Evolutionary conservation across 768 basidiomycete species (phyloP).

Genomic region (Macrolepiota fuliginosa): DNA sequence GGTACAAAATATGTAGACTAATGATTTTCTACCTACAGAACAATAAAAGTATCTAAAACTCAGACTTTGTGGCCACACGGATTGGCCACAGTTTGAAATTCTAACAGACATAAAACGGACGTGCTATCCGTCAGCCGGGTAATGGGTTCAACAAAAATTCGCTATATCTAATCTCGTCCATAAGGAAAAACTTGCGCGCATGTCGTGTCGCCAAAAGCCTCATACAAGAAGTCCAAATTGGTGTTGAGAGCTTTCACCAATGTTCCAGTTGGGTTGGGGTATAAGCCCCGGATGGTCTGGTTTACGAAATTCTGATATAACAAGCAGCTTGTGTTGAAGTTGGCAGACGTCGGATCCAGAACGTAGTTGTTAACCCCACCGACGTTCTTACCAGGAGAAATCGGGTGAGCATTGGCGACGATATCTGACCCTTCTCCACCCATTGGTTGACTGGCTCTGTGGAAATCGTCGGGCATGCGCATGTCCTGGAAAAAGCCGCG

Average conservation of each 20-base stretch:
- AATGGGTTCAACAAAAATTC: neutral
- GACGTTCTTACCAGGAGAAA: slow-evolving; percentile 17
- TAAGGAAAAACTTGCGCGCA: slow-evolving; percentile 18
- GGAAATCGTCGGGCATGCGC: no score
- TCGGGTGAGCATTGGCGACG: slow-evolving; percentile 6
- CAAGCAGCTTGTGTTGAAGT: slow-evolving; percentile 11
- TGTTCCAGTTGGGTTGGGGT: slow-evolving; percentile 18
- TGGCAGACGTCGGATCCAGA: slow-evolving; percentile 12
- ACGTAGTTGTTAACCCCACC: no score
- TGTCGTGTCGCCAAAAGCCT: neutral
- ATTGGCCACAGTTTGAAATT: no score
- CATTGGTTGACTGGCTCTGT: slow-evolving; percentile 11
- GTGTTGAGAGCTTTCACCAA: slow-evolving; percentile 12
- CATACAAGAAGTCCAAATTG: slow-evolving; percentile 15
- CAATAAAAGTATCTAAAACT: no score
- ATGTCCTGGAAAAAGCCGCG: slow-evolving; percentile 18
- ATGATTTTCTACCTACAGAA: no score
- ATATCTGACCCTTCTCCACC: neutral
- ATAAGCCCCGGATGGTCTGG: no score
- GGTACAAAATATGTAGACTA: no score
- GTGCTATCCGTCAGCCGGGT: neutral
- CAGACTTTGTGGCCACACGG: no score
- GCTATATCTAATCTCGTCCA: neutral
- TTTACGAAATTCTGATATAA: no score
- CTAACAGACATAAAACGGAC: neutral